phyloP scores from a whole-genome alignment of 2,329 filamentous ascomycete species.

The Magnaporthales sp. region DNA sequence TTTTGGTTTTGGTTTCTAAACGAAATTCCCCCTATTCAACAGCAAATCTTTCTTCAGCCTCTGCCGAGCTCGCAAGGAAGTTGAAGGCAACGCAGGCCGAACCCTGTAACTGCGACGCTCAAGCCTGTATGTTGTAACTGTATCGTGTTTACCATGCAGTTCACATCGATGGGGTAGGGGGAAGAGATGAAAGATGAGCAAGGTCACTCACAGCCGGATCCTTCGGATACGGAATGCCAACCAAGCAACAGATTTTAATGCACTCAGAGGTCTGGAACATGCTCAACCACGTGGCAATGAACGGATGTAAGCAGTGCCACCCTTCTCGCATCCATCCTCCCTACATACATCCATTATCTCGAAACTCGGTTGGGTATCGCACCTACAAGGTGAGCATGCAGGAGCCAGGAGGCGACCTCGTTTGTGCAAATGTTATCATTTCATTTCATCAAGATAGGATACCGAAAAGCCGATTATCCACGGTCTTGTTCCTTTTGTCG shows the following conservation, averaged over 20 bases:
- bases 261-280: not conserved
- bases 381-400: not conserved
- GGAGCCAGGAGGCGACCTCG: not conserved
- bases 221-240: not conserved
- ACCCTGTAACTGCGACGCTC: not conserved
- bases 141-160: not conserved
- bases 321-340: not conserved
- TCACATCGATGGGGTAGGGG: not conserved
- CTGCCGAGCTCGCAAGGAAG: too few species aligned
- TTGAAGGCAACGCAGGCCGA: not conserved
- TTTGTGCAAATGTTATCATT: not conserved
- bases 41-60: not conserved
- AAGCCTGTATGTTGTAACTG: not conserved
- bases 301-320: not conserved
- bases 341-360: not conserved
- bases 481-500: not conserved
- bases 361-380: not conserved
- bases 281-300: not conserved
- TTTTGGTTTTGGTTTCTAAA: not conserved
- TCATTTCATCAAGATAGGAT: not conserved
- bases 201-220: not conserved
- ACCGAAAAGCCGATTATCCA: not conserved
- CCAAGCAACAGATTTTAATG: not conserved
- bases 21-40: not conserved
- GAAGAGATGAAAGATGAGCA: not conserved